Base-by-base conservation (phyloP, 768 basidiomycete species). In the Russula sp. region DNA sequence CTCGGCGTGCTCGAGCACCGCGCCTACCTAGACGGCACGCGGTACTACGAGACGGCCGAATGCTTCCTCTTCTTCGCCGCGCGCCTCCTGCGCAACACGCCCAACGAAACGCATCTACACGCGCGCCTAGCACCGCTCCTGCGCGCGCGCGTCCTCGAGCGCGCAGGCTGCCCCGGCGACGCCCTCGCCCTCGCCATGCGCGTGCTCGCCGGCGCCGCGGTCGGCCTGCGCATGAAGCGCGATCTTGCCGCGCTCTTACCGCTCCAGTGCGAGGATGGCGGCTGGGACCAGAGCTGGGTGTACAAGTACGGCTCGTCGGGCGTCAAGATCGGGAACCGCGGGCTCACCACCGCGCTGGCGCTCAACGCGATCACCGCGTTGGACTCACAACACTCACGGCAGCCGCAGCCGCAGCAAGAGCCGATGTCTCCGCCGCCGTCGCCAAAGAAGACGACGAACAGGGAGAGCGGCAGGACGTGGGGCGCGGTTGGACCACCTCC, bases 111-210 rank as follows among this genome's bases (percentile, higher is more conserved):
- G 0, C 41, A 58, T 14, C 69, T 81, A 20, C 76, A 77, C 42
- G 66, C 67, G 18, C 67, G 71, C 14, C 64, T 82, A 61, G 73
- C 70, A 35, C 73, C 77, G 0, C 68, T 82, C 22, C 70, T 82
- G 60, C 73, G 72, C 25, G 78, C 76, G 61, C 76, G 82, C 8
- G 65, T 81, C 10, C 73, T 74, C 56, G 83, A 84, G 68, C 77
- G 79, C 6, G 74, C 80, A 22, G 82, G 82, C 8, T 74, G 72
- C 1, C 70, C 74, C 7, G 81, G 79, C 25, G 82, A 82, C 65
- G 75, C 83, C 2, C 70, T 83, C n/a, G 80, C 81, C 7, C 77
- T 84, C 1, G 79, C 81, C 0, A 81, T 83, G 80, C 81, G 83
- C 0, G 74, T 85, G 50, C 63, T 81, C 20, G 77, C 77, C 1